These are phyloP conservation scores for Magnaporthiopsis rhizophila DNA, from an alignment of 2,329 filamentous ascomycete species.

Conservation along the genomic window DNA sequence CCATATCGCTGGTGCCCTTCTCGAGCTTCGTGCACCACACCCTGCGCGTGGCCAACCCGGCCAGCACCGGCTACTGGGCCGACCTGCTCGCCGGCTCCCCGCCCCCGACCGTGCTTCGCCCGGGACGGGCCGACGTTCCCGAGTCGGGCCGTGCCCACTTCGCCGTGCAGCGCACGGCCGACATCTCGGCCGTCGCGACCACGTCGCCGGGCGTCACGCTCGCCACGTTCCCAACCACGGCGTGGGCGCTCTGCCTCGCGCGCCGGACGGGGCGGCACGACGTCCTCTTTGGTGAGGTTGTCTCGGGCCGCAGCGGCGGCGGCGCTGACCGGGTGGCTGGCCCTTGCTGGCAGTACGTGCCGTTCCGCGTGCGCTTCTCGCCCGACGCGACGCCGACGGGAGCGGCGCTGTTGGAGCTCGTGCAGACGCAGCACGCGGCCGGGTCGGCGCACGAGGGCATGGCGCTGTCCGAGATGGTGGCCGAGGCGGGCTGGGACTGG, in stretches of 20 bases:
- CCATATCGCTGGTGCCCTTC: slow-evolving; percentile 30
- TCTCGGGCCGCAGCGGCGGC: slow-evolving; percentile 51
- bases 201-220: slow-evolving; percentile 42
- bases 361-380: slow-evolving; percentile 41
- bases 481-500: slow-evolving; percentile 22
- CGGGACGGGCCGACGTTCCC: slow-evolving; percentile 25
- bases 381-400: slow-evolving; percentile 31
- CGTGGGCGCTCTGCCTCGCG: slow-evolving; percentile 57
- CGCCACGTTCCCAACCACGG: slow-evolving; percentile 58
- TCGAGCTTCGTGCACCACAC: slow-evolving; percentile 38
- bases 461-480: slow-evolving; percentile 44
- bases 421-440: slow-evolving; percentile 50
- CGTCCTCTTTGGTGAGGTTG: slow-evolving; percentile 59
- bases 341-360: slow-evolving; percentile 60
- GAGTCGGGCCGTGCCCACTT: slow-evolving; percentile 29
- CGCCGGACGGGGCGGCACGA: slow-evolving; percentile 43
- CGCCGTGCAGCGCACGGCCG: slow-evolving; percentile 32
- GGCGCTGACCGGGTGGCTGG: slow-evolving; percentile 52
- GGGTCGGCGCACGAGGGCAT: slow-evolving; percentile 47
- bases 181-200: slow-evolving; percentile 29
- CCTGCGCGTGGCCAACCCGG: slow-evolving; percentile 29
- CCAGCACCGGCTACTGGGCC: slow-evolving; percentile 53
- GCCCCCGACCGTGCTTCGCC: slow-evolving; percentile 28
- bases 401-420: slow-evolving; percentile 40
- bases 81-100: slow-evolving; percentile 47